These are phyloP conservation scores for Pythium biforme DNA, from an alignment of 352 stramenopile genomes.

Conservation along the genomic window DNA sequence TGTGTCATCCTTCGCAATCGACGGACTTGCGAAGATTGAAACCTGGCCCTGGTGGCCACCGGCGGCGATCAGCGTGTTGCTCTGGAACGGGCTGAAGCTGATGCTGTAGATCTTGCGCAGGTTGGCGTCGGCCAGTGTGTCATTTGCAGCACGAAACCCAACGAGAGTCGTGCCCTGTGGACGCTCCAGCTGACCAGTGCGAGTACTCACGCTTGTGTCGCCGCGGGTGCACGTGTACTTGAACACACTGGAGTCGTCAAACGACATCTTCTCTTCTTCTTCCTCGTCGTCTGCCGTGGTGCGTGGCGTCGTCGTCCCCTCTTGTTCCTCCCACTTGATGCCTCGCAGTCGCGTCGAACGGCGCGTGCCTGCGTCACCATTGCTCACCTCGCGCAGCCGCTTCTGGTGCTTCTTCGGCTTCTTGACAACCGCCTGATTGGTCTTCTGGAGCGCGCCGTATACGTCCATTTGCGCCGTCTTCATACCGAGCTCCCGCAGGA, in stretches of 20 bases:
- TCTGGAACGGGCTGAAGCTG: constrained; percentile 39
- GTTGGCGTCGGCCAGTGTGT: constrained; percentile 25
- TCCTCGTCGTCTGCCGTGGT: constrained; percentile 1
- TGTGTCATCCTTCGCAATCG: constrained; percentile 10
- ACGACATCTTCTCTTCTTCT: neutral
- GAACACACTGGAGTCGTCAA: constrained; percentile 19
- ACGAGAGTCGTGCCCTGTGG: constrained; percentile 11
- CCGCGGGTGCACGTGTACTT: constrained; percentile 7
- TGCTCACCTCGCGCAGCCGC: constrained; percentile 8
- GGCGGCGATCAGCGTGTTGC: constrained; percentile 37
- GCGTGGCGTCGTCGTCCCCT: neutral
- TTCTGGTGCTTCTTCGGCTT: constrained; percentile 8
- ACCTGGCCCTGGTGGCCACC: constrained; percentile 50
- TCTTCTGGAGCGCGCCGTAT: neutral
- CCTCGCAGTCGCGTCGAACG: constrained; percentile 1
- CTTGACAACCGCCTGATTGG: neutral
- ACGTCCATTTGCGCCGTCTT: neutral
- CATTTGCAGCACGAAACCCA: constrained; percentile 7
- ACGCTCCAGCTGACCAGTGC: neutral
- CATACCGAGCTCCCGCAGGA: constrained; percentile 46
- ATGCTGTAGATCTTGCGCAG: constrained; percentile 50
- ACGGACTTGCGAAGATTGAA: constrained; percentile 34
- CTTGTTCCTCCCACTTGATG: constrained; percentile 16
- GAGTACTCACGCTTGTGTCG: neutral
- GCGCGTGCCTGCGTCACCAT: neutral